phyloP scores from a whole-genome alignment of 106 monocot genomes.

The Allium fistulosum region DNA sequence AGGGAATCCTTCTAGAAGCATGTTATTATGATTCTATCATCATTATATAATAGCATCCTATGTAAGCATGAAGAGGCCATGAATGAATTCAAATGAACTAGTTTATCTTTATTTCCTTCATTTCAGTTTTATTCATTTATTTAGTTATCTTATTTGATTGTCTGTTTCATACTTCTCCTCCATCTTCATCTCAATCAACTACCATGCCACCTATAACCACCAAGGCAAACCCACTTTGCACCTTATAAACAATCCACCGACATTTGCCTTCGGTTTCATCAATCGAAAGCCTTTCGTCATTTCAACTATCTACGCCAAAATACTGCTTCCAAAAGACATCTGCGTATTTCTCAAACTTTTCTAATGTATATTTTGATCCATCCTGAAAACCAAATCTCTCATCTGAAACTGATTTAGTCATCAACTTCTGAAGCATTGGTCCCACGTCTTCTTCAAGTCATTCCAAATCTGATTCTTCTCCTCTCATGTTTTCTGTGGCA shows the following conservation, averaged over 20 bases:
- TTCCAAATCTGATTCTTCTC: slow-evolving; percentile 83
- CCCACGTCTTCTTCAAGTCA: slow-evolving; percentile 56
- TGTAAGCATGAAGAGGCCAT: no score
- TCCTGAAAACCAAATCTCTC: slow-evolving; percentile 97
- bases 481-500: slow-evolving; percentile 62
- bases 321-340: slow-evolving; percentile 58
- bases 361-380: slow-evolving; percentile 84
- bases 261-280: slow-evolving; percentile 95
- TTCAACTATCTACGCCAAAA: slow-evolving; percentile 40
- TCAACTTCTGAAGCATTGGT: slow-evolving; percentile 33
- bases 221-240: no score
- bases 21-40: no score
- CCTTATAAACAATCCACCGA: slow-evolving; percentile 29
- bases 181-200: no score
- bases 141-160: no score
- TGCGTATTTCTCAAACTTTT: slow-evolving; percentile 62
- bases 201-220: no score
- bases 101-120: no score
- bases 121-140: no score
- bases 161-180: no score
- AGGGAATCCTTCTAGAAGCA: no score
- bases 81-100: no score
- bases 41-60: no score
- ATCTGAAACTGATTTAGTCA: slow-evolving; percentile 63
- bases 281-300: slow-evolving; percentile 52